Percentiles rank a stretch among this genome's conserved stretches.
Conservation (phyloP, 331 rosid genomes). For the Stylosanthes scabra region DNA sequence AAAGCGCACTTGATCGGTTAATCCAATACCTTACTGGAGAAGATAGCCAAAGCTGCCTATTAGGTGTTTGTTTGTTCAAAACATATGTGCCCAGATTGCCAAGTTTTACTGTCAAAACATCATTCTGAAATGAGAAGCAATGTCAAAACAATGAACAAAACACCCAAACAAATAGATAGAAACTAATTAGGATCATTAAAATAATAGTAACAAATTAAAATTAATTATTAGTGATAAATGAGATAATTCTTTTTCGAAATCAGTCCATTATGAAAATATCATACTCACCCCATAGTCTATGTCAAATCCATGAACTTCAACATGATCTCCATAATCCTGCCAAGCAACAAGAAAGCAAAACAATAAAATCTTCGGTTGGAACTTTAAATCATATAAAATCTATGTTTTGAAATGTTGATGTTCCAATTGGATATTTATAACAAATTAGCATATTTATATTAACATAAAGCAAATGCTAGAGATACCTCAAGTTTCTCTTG, state of each 20-base stretch:
- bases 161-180: conserved; percentile 8
- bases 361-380: not conserved
- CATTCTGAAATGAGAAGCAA: conserved; percentile 63
- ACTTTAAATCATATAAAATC: conserved; percentile 9
- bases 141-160: conserved; percentile 28
- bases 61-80: conserved; percentile 94
- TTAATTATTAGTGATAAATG: conserved; percentile 18
- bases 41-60: conserved; percentile 93
- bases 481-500: conserved; percentile 88
- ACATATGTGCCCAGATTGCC: conserved; percentile 86
- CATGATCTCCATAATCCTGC: conserved; percentile 83
- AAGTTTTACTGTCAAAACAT: conserved; percentile 78
- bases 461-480: conserved; percentile 13
- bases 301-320: conserved; percentile 85
- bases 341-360: conserved; percentile 30
- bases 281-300: conserved; percentile 91
- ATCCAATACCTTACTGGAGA: conserved; percentile 88
- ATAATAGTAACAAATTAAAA: too few relatives aligned
- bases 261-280: not conserved
- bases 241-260: not conserved
- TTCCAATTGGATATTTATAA: conserved; percentile 9
- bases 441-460: not conserved
- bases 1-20: not conserved
- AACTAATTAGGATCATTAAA: not conserved
- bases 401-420: not conserved